phyloP scores from a whole-genome alignment of 768 basidiomycete species.

The Heimioporus sp. region DNA sequence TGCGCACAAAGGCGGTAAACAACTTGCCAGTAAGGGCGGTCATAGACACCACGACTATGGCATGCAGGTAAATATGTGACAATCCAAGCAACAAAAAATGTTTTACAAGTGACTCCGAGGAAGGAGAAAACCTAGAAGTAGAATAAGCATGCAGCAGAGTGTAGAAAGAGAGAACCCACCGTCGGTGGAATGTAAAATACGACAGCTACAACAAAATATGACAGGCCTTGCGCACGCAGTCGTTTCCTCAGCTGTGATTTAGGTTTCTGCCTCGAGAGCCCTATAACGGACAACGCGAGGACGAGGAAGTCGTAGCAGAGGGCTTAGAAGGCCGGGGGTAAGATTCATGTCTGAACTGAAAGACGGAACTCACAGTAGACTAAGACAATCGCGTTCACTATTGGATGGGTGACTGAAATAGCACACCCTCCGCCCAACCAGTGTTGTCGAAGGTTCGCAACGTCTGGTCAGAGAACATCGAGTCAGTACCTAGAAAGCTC shows the following conservation, averaged over 20 bases:
- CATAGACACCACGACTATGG: slow-evolving; percentile 5
- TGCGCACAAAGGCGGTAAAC: not conserved
- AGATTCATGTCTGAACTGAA: not conserved
- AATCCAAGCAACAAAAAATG: not conserved
- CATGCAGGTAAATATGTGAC: not conserved
- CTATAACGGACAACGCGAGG: slow-evolving; percentile 14
- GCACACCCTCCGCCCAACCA: not conserved
- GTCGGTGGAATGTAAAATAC: slow-evolving; percentile 16
- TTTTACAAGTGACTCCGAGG: not conserved
- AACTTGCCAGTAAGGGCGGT: slow-evolving; percentile 10
- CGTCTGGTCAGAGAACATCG: slow-evolving; percentile 9
- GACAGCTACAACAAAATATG: slow-evolving; percentile 18
- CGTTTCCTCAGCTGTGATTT: slow-evolving; percentile 16
- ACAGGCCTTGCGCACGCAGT: slow-evolving; percentile 18
- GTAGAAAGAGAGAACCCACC: not conserved
- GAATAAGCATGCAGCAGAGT: not conserved
- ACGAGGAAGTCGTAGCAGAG: slow-evolving; percentile 19
- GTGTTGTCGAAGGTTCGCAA: slow-evolving; percentile 3
- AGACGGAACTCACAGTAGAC: slow-evolving; percentile 17
- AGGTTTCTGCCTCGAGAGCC: slow-evolving; percentile 12
- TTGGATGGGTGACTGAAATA: not conserved
- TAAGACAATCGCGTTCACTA: slow-evolving; percentile 7
- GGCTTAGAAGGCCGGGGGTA: slow-evolving; percentile 13
- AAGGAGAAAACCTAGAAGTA: slow-evolving; percentile 12
- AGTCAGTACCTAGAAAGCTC: not conserved